These are phyloP conservation scores for Solanum ossicruentum DNA, from an alignment of 257 asterid genomes.

Conservation along the genomic window DNA sequence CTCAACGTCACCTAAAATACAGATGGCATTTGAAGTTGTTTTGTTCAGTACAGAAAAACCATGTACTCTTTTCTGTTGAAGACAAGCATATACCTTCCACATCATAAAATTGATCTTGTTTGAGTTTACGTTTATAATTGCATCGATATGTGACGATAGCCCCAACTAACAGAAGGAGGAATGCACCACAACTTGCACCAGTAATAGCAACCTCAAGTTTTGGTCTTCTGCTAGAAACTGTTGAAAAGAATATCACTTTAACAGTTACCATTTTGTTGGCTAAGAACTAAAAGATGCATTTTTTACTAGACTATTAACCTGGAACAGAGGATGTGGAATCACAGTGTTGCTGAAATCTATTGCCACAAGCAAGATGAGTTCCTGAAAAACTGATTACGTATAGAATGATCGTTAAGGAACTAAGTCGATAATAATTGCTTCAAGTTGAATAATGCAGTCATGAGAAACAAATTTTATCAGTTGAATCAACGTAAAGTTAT, in stretches of 20 bases:
- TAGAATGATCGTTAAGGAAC: neutral
- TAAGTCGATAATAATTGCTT: neutral
- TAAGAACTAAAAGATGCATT: neutral
- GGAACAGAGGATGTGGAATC: slow-evolving; percentile 45
- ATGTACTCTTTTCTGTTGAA: neutral
- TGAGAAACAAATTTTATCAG: neutral
- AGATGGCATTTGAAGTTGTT: neutral
- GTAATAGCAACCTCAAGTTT: slow-evolving; percentile 41
- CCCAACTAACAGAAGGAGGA: slow-evolving; percentile 53
- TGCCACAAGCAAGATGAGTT: slow-evolving; percentile 58
- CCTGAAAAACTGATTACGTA: slow-evolving; percentile 50
- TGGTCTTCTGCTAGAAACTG: slow-evolving; percentile 48
- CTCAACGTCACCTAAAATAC: slow-evolving; percentile 57
- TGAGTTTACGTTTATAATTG: slow-evolving; percentile 21
- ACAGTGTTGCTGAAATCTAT: slow-evolving; percentile 54
- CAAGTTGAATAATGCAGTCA: neutral
- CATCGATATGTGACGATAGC: slow-evolving; percentile 33
- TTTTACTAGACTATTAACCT: slow-evolving; percentile 23
- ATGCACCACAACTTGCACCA: slow-evolving; percentile 44
- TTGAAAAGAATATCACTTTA: slow-evolving; percentile 2
- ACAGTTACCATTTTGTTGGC: neutral
- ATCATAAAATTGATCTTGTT: slow-evolving; percentile 40
- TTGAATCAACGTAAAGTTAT: neutral
- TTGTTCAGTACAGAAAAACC: neutral
- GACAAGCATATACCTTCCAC: slow-evolving; percentile 46